phyloP scores from a whole-genome alignment of 163 green algal genomes.

The Trebouxiophyceae sp. region DNA sequence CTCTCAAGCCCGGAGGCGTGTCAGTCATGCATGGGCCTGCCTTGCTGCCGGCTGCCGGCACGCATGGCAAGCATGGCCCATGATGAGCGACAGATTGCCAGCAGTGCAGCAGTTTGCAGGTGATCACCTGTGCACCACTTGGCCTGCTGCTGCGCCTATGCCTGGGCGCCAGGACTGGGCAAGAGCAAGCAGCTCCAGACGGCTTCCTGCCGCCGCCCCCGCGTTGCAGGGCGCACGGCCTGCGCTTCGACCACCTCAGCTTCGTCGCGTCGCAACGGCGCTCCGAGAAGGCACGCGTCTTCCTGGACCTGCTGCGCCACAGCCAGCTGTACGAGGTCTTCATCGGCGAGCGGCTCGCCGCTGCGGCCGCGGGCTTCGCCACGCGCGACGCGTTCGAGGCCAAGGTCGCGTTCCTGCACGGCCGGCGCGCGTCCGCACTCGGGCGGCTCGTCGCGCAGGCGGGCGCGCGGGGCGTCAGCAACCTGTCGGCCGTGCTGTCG shows the following conservation, averaged over 20 bases:
- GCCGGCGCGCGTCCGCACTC: not conserved
- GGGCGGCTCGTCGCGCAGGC: not conserved
- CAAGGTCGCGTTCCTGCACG: constrained; percentile 15
- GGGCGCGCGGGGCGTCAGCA: constrained; percentile 2
- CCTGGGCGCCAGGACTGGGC: not conserved
- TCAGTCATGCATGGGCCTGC: no score
- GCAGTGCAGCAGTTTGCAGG: not conserved
- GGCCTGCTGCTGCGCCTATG: not conserved
- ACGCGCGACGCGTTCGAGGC: constrained; percentile 30
- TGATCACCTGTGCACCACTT: not conserved
- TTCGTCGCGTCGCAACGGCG: constrained; percentile 32
- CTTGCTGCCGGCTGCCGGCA: not conserved
- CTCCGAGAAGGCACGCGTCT: constrained; percentile 35
- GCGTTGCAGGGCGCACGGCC: constrained; percentile 36
- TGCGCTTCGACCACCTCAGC: constrained; percentile 32
- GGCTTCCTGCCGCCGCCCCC: no score
- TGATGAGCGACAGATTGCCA: not conserved
- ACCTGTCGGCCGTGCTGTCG: not conserved
- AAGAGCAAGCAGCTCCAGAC: not conserved
- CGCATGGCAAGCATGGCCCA: not conserved
- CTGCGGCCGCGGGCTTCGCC: constrained; percentile 26
- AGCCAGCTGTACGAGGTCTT: constrained; percentile 73
- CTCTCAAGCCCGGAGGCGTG: no score
- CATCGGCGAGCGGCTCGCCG: constrained; percentile 52
- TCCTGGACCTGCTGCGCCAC: constrained; percentile 56